Conservation (phyloP, 2,329 filamentous ascomycete species). For the Xylaria multiplex region DNA sequence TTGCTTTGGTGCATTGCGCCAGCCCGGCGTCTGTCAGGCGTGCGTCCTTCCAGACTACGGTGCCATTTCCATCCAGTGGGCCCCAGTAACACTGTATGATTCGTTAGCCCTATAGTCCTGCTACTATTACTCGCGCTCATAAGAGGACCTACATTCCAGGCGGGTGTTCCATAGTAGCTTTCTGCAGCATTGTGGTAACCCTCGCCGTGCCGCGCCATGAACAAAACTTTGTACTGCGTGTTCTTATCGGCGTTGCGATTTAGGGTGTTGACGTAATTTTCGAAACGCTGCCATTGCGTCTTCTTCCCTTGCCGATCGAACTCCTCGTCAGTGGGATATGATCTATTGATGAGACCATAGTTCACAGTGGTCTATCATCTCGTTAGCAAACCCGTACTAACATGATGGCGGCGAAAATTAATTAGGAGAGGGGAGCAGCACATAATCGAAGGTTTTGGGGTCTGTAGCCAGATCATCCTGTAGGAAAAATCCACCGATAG, state of each 20-base stretch:
- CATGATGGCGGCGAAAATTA: neutral
- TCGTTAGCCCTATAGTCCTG: neutral
- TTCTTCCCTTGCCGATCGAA: constrained; percentile 53
- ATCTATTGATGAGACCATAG: constrained; percentile 72
- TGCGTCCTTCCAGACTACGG: constrained; percentile 70
- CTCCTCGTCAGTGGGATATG: constrained; percentile 65
- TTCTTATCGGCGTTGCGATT: constrained; percentile 58
- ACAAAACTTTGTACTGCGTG: constrained; percentile 72
- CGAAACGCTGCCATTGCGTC: constrained; percentile 74
- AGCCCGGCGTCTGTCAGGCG: constrained; percentile 67
- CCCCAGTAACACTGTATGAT: constrained; percentile 70
- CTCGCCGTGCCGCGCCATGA: constrained; percentile 76
- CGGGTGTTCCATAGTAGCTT: constrained; percentile 72
- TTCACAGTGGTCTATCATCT: constrained; percentile 63
- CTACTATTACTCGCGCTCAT: neutral
- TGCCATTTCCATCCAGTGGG: constrained; percentile 70
- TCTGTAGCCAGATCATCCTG: constrained; percentile 70
- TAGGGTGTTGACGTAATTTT: constrained; percentile 64
- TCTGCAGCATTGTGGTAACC: constrained; percentile 73
- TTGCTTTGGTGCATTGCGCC: constrained; percentile 66
- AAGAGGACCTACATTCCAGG: constrained; percentile 68
- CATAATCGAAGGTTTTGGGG: constrained; percentile 70
- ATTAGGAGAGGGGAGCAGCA: constrained; percentile 46
- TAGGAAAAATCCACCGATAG: constrained; percentile 70
- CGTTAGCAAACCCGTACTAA: constrained; percentile 15